Percentiles rank a stretch among this genome's conserved stretches.
Evolutionary conservation across 345 rosid species (phyloP).

Genomic region (Ailanthus altissimus): DNA sequence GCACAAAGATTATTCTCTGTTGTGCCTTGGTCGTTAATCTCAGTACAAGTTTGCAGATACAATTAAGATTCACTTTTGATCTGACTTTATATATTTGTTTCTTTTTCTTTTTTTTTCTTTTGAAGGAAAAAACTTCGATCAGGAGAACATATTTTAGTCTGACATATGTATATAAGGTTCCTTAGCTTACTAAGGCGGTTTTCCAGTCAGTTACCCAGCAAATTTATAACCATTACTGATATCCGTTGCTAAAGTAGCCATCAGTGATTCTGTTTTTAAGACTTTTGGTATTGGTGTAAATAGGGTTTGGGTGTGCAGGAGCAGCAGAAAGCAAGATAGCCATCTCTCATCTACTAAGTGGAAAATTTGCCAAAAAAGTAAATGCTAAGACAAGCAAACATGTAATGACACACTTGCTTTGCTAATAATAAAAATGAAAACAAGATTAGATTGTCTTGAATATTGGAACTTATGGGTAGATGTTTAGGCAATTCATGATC

Average conservation of each 20-base stretch:
- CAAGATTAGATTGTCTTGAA: neutral
- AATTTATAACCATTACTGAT: neutral
- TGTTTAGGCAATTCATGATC: neutral
- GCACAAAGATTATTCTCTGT: neutral
- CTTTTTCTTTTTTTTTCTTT: too few relatives aligned
- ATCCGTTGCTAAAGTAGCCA: neutral
- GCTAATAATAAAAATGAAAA: neutral
- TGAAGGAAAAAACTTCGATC: too few relatives aligned
- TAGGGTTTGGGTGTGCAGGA: too few relatives aligned
- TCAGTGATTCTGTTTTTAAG: neutral
- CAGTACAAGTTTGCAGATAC: neutral
- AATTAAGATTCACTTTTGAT: too few relatives aligned
- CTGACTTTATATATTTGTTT: too few relatives aligned
- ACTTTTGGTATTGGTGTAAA: neutral
- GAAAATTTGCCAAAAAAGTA: neutral
- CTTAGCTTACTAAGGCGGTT: neutral
- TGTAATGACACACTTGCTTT: neutral
- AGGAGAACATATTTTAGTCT: too few relatives aligned
- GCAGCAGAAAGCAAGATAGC: too few relatives aligned
- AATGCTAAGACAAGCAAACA: neutral
- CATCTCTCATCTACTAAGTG: too few relatives aligned
- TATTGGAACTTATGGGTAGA: neutral
- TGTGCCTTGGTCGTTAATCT: neutral
- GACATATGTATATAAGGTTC: neutral
- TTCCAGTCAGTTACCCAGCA: neutral